These are phyloP conservation scores for Xylogone sp. DNA, from an alignment of 2,329 filamentous ascomycete genomes.

Conservation along the genomic window DNA sequence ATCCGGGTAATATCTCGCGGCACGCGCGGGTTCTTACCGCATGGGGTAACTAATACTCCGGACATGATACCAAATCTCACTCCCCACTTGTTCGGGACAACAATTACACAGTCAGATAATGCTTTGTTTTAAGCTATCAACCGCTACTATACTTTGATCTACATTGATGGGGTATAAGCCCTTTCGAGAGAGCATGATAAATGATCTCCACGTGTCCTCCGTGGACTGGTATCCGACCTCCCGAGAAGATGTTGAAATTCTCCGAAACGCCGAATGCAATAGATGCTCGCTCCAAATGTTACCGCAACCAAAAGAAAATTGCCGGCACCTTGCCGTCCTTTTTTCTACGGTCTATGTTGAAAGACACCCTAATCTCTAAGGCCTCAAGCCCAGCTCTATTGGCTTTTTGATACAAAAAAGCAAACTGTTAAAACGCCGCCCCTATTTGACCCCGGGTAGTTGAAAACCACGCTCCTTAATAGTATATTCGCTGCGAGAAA, in stretches of 20 bases:
- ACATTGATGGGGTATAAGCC: background rate
- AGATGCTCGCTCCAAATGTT: slow-evolving; percentile 21
- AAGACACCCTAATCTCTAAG: slow-evolving; percentile 28
- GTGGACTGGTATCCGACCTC: slow-evolving; percentile 4
- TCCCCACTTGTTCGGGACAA: too few relatives aligned
- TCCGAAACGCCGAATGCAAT: slow-evolving; percentile 31
- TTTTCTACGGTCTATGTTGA: slow-evolving; percentile 34
- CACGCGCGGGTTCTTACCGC: too few relatives aligned
- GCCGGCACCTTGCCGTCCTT: slow-evolving; percentile 10
- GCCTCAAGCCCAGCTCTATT: background rate
- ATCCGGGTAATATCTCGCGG: too few relatives aligned
- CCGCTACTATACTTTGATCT: too few relatives aligned
- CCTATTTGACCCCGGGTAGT: slow-evolving; percentile 23
- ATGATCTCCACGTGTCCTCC: background rate
- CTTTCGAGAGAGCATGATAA: background rate
- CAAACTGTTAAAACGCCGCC: slow-evolving; percentile 17
- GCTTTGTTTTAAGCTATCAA: too few relatives aligned
- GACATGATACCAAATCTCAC: too few relatives aligned
- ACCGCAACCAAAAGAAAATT: slow-evolving; percentile 9
- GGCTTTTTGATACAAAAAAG: background rate
- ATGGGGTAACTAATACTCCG: too few relatives aligned
- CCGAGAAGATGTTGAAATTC: slow-evolving; percentile 33
- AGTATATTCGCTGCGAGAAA: slow-evolving; percentile 29
- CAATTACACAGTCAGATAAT: too few relatives aligned
- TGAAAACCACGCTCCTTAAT: slow-evolving; percentile 28